A percentile compares a stretch with the other conserved stretches of the same genome.
phyloP scores from a whole-genome alignment of 441 rosid species.

The Euphorbia celastroides region DNA sequence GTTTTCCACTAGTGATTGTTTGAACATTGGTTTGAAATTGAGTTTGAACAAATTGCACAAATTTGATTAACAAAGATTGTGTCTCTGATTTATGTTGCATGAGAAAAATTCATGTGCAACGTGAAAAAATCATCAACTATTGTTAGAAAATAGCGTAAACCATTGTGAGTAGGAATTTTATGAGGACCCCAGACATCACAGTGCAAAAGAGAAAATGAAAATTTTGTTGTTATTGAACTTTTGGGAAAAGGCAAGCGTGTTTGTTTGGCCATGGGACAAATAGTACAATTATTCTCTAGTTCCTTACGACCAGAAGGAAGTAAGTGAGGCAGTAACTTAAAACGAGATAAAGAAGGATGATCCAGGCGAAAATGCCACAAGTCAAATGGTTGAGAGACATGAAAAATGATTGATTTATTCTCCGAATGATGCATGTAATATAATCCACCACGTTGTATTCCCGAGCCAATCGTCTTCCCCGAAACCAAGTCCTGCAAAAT shows the following conservation, averaged over 20 bases:
- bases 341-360: neutral
- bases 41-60: neutral
- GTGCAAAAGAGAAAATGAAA: neutral
- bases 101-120: neutral
- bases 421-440: neutral
- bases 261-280: neutral
- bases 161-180: neutral
- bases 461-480: neutral
- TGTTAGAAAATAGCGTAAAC: neutral
- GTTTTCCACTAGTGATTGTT: no score
- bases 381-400: neutral
- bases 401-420: neutral
- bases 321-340: neutral
- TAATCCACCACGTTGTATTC: neutral
- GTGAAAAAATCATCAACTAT: neutral
- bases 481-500: neutral
- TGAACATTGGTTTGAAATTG: neutral
- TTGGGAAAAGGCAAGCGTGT: neutral
- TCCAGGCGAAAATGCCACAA: neutral
- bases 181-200: neutral
- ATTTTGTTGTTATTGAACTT: neutral
- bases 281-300: neutral
- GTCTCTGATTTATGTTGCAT: neutral
- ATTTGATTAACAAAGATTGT: neutral
- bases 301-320: neutral